Conservation (phyloP, 441 rosid genomes). For the Euphorbia schlechtendalii region DNA sequence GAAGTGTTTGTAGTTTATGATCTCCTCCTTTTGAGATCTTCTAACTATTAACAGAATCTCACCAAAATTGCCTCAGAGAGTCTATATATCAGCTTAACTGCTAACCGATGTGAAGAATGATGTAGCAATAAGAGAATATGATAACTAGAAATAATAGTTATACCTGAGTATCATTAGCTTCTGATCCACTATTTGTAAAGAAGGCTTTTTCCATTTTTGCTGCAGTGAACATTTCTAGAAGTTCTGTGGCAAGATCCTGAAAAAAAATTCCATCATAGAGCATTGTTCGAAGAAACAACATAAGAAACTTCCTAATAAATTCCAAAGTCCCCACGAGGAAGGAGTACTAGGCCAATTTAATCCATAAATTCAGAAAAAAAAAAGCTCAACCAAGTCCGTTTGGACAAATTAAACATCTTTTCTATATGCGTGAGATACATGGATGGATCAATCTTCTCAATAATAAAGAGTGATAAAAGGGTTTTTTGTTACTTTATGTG, state of each 20-base stretch:
- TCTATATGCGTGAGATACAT: no score
- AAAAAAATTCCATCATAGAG: slow-evolving; percentile 7
- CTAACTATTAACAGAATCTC: background rate
- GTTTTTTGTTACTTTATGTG: background rate
- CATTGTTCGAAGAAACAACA: background rate
- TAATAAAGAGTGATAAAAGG: background rate
- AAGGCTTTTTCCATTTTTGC: slow-evolving; percentile 82
- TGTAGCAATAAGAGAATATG: background rate
- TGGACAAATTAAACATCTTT: no score
- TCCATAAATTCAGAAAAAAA: no score
- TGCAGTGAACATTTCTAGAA: slow-evolving; percentile 75
- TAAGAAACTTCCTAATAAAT: background rate
- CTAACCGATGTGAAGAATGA: background rate
- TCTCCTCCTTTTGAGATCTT: background rate
- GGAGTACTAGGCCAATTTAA: background rate
- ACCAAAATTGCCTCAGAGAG: background rate
- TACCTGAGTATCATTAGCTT: slow-evolving; percentile 96
- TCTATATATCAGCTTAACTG: background rate
- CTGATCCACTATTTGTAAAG: slow-evolving; percentile 94
- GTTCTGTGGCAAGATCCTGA: slow-evolving; percentile 92
- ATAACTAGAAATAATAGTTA: slow-evolving; percentile 1
- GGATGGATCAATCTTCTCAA: background rate
- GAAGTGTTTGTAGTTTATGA: background rate
- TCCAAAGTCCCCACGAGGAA: background rate
- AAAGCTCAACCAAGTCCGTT: no score